Evolutionary conservation across 2,329 filamentous ascomycete species (phyloP).

Genomic region (Karstenula rhodostoma): DNA sequence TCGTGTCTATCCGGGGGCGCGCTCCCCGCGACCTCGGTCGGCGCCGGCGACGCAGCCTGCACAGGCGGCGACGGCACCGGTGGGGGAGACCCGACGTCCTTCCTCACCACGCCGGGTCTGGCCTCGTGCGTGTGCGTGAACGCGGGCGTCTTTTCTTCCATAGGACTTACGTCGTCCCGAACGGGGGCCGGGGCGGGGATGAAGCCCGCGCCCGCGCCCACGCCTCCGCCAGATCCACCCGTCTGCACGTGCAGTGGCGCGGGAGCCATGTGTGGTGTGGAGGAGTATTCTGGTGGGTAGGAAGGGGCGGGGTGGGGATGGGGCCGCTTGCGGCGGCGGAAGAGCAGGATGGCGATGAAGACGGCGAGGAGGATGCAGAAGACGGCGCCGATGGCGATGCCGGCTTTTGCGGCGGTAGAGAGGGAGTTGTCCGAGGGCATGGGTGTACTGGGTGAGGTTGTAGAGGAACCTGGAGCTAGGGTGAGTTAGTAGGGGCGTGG

Average conservation of each 20-base stretch:
- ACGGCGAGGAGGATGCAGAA: constrained; percentile 24
- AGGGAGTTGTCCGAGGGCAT: constrained; percentile 7
- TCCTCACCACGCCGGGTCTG: constrained; percentile 4
- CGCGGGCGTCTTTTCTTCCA: constrained; percentile 24
- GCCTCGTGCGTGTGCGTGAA: constrained; percentile 9
- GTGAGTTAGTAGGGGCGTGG: background rate
- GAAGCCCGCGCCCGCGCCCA: background rate
- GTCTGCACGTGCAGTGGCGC: constrained; percentile 16
- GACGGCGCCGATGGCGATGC: constrained; percentile 24
- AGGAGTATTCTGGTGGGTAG: constrained; percentile 7
- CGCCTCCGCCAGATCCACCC: background rate
- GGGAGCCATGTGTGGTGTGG: constrained; percentile 15
- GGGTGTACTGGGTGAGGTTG: background rate
- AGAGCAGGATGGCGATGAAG: constrained; percentile 18
- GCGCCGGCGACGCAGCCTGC: background rate
- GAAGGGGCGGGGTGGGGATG: constrained; percentile 5
- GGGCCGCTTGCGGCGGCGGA: constrained; percentile 17
- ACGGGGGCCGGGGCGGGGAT: background rate
- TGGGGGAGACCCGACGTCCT: no score
- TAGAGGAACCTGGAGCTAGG: background rate
- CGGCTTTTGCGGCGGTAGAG: constrained; percentile 24
- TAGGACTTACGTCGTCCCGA: constrained; percentile 20
- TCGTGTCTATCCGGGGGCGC: constrained; percentile 20
- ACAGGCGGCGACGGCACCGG: background rate
- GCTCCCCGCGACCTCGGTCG: constrained; percentile 15